Base-by-base conservation (phyloP, 441 rosid species). In the Adansonia grandidieri region DNA sequence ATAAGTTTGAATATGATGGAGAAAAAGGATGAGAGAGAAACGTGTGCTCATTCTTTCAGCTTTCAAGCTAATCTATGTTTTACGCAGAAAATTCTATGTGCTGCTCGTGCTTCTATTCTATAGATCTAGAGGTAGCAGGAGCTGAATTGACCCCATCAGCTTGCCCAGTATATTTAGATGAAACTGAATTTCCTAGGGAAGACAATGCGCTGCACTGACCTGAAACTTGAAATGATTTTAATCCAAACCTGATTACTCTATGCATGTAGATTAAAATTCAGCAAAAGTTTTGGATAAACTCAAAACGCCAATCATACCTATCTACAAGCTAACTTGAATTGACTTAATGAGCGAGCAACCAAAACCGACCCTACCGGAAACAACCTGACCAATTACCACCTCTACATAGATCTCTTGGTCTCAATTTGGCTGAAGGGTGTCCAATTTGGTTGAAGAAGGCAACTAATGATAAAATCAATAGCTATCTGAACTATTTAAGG, bases 1-100 rank as follows among this genome's bases (percentile, higher is more conserved):
- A 93, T 83, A 91, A 89, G 74, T 95, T 95, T 82, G 98, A 95
- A 51, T 93, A 88, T 76, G 98, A 95, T 82, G 86, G 98, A 87
- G 97, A 92, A 69, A 88, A 84, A 76, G 99, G 83, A 90, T 91
- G 96, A 89, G 89, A 77, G 93, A 96, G 77, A 93, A 85, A 90
- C 97, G 99, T 91, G 72, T 15, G 85, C 65, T 84, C 40, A 71
- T 75, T 15, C 63, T 20, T 17, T 64, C 9, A 15, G n/a, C 57
- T 53, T 53, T 61, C 66, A 24, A 61, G 6, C 54, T 45, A 44
- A 73, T 77, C 77, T 63, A 13, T 20, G 50, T 60, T 32, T 51
- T 71, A 58, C 60, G 14, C 44, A 5, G 37, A 45, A 14, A 56
- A 48, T 24, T 72, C 13, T 45, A 7, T 65, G 15, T 74, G 60